Base-by-base conservation (phyloP, 441 rosid species). In the Aquilaria agallochum region DNA sequence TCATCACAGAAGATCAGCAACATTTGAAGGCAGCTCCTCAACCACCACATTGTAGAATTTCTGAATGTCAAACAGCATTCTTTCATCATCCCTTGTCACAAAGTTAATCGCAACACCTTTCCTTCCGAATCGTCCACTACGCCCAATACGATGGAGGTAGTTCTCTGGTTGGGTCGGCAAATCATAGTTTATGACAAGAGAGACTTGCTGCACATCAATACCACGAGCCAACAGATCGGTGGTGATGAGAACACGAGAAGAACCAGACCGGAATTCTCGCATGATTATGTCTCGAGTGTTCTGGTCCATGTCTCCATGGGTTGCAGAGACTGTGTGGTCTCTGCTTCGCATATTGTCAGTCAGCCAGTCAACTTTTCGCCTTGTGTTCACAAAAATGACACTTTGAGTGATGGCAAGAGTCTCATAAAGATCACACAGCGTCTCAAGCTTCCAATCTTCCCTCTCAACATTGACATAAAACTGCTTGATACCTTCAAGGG, bases 401-500 rank as follows among this genome's bases (percentile, higher is more conserved):
- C 88, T 83, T 65, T 83, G 88, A 40, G 88, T 83, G 63, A 83
- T 83, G 53, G 85, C 88, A 1, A 83, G 63, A 47, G 88, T 80
- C 78, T 83, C 80, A 4, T 79, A 79, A 11, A 79, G 83, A 64
- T 79, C 83, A 13, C 83, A 79, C 2, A 79, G 76, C 0, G 83
- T 79, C 53, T 79, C 83, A 8, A 79, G 80, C 63, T 79, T 79
- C 83, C 83, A 79, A 3, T 79, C 80, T 59, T 79, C 83, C 76
- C 68, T 79, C 4, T 75, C 78, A 3, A 79, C 83, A 33, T 76
- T 73, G 56, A 79, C 83, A 54, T 79, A 5, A 34, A 83, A 83
- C 67, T 83, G 85, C 63, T 78, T 80, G 73, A 83, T 83, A 80
- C 88, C 88, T 74, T 83, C 89, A 5, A 83, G 89, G 48, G 89